Conservation (phyloP, 1,284 basidiomycete species). For the Afroboletus lepidellus region DNA sequence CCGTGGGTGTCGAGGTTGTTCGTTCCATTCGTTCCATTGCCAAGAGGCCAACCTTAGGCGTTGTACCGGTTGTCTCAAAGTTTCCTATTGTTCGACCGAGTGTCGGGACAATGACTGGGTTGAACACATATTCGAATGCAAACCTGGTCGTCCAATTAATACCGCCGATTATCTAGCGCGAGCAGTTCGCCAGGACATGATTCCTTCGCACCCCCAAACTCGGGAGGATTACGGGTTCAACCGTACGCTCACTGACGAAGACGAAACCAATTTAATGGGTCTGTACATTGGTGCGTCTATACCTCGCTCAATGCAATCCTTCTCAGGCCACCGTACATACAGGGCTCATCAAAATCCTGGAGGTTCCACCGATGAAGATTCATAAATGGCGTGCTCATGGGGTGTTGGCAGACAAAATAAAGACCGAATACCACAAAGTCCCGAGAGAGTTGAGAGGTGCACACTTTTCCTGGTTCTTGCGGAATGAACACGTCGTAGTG, state of each 20-base stretch:
- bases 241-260: not conserved
- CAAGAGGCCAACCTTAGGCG: conserved; percentile 1
- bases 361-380: not conserved
- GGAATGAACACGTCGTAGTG: not conserved
- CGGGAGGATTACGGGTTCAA: not conserved
- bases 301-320: not conserved
- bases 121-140: conserved; percentile 5
- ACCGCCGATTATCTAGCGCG: not conserved
- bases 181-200: not conserved
- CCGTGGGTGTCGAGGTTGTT: not conserved
- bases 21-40: not conserved
- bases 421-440: not conserved
- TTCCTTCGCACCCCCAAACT: not conserved
- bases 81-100: not conserved
- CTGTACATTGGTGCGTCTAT: not conserved
- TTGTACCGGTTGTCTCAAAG: conserved; percentile 1
- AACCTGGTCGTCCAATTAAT: not conserved
- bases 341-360: not conserved
- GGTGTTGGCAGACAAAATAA: not conserved
- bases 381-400: not conserved
- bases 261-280: not conserved
- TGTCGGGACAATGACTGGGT: conserved; percentile 1
- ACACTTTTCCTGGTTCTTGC: not conserved
- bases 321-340: not conserved
- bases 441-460: not conserved